Base-by-base conservation (phyloP, 176 grass and related monocot genomes). In the Raddia distichophylla region DNA sequence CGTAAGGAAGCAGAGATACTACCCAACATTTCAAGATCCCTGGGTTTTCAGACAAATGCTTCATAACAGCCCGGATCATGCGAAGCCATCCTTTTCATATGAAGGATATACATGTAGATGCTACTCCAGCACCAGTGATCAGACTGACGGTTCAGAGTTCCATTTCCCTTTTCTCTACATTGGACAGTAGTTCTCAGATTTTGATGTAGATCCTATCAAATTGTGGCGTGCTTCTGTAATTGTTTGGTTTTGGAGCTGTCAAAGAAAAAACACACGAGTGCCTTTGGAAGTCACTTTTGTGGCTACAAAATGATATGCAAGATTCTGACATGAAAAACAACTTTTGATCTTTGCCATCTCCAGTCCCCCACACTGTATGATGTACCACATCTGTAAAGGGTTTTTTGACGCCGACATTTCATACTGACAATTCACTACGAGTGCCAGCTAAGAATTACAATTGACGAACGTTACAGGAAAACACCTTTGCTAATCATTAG, bases 61-160 rank as follows among this genome's bases (percentile, higher is more conserved):
- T 85, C 56, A 67, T 35, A 81, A 76, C 58, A 35, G 48, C 51
- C 56, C 56, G 27, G 50, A 82, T 73, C 73, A 61, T 79, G 76
- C 69, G 76, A 77, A 58, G 56, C 44, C 37, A 67, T 80, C 17
- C 52, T 77, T 48, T 12, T 27, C 27, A 19, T 61, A 32, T 59
- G 14, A 45, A 84, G 86, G 74, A 60, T 48, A 60, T 57, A 74
- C 19, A 33, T 82, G 60, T 82, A 86, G 69, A 82, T 90, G 67
- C 60, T 86, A 35, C 67, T 90, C 73, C 52, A 68, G 15, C 52
- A 78, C 34, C 40, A 52, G 60, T 84, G 69, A 46, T 77, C 67
- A 74, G 43, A 74, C 44, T 13, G 20, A 45, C 15, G 73, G 7
- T 52, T 65, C 50, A 82, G 67, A 82, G 14, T 57, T 56, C 47